These are phyloP conservation scores for Cetraspora pellucida DNA, from an alignment of 192 early-diverging fungal species.

Conservation along the genomic window DNA sequence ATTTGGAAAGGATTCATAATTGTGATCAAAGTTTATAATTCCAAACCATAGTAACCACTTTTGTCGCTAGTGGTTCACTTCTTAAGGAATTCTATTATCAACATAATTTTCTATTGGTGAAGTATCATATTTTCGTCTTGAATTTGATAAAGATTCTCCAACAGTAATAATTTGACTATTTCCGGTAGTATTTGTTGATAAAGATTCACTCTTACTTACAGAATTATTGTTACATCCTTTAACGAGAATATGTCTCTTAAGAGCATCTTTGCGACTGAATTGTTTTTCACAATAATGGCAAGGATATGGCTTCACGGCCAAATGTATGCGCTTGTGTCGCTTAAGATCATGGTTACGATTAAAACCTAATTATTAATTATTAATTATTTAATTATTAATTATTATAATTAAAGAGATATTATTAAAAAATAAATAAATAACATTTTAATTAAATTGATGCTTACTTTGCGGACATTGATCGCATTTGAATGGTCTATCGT, in stretches of 20 bases:
- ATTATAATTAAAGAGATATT: neutral
- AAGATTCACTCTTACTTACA: neutral
- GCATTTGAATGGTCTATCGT: slow-evolving; percentile 32
- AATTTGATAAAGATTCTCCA: too few relatives aligned
- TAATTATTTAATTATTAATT: slow-evolving; percentile 21
- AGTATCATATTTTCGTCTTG: neutral
- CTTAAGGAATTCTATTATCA: neutral
- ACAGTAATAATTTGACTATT: too few relatives aligned
- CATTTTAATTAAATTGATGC: neutral
- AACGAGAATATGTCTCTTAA: slow-evolving; percentile 68
- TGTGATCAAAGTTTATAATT: too few relatives aligned
- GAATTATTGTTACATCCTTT: slow-evolving; percentile 50
- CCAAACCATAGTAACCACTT: too few relatives aligned
- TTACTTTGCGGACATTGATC: slow-evolving; percentile 35
- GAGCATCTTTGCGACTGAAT: slow-evolving; percentile 73
- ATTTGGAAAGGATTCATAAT: too few relatives aligned
- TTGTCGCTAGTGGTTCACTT: too few relatives aligned
- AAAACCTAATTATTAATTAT: slow-evolving; percentile 57
- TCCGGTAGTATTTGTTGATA: neutral
- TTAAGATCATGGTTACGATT: slow-evolving; percentile 74
- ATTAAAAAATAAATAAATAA: slow-evolving; percentile 1
- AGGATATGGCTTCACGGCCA: slow-evolving; percentile 68
- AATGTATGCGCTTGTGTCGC: slow-evolving; percentile 71
- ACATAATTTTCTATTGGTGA: slow-evolving; percentile 1
- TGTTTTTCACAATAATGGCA: slow-evolving; percentile 69